phyloP scores from a whole-genome alignment of 2,329 filamentous ascomycete species.

The Talaromyces sp. region DNA sequence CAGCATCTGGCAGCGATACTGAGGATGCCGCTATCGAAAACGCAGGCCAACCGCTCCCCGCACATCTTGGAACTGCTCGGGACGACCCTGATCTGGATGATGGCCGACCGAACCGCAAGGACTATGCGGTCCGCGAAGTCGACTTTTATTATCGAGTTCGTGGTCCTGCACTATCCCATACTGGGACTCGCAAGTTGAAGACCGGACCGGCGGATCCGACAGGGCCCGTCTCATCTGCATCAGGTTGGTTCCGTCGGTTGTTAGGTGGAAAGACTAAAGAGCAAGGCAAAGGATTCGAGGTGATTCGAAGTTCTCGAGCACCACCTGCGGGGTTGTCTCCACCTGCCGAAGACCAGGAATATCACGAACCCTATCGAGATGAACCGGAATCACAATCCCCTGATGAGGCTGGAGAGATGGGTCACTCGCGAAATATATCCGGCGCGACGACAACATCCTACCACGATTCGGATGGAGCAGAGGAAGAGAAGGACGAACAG shows the following conservation, averaged over 20 bases:
- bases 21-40: slow-evolving; percentile 25
- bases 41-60: slow-evolving; percentile 47
- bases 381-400: slow-evolving; percentile 36
- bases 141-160: slow-evolving; percentile 96
- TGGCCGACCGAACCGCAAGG: slow-evolving; percentile 56
- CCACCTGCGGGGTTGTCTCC: slow-evolving; percentile 64
- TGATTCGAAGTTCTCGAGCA: slow-evolving; percentile 83
- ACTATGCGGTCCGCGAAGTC: slow-evolving; percentile 90
- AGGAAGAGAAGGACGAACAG: slow-evolving; percentile 13
- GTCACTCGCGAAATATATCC: slow-evolving; percentile 24
- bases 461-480: slow-evolving; percentile 22
- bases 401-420: slow-evolving; percentile 15
- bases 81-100: slow-evolving; percentile 53
- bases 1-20: slow-evolving; percentile 28
- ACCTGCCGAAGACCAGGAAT: slow-evolving; percentile 49
- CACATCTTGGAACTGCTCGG: slow-evolving; percentile 49
- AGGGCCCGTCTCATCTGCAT: slow-evolving; percentile 80
- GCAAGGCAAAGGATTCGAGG: slow-evolving; percentile 93
- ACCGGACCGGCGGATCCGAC: slow-evolving; percentile 94
- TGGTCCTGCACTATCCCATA: slow-evolving; percentile 78
- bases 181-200: slow-evolving; percentile 75
- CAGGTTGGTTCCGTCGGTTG: slow-evolving; percentile 78
- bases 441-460: slow-evolving; percentile 21
- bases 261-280: slow-evolving; percentile 85
- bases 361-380: slow-evolving; percentile 61